phyloP scores from a whole-genome alignment of 2,329 filamentous ascomycete species.

The Paecilomyces sp. region DNA sequence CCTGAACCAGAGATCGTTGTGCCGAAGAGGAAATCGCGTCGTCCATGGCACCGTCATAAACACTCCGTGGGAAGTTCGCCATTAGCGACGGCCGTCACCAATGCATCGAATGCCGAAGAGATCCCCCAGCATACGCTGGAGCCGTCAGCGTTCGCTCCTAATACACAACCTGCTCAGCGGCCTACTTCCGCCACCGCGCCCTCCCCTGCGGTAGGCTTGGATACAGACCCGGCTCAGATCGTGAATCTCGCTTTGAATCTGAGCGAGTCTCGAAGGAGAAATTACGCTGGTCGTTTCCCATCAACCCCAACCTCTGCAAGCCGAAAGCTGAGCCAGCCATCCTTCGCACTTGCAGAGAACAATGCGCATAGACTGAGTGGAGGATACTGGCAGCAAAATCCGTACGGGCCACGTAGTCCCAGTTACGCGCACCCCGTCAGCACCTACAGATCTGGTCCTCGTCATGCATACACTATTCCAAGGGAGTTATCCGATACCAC shows the following conservation, averaged over 20 bases:
- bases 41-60: slow-evolving; percentile 26
- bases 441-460: slow-evolving; percentile 9
- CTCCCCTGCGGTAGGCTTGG: slow-evolving; percentile 36
- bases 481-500: neutral
- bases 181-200: slow-evolving; percentile 2
- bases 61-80: slow-evolving; percentile 23
- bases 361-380: slow-evolving; percentile 10
- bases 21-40: slow-evolving; percentile 29
- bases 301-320: slow-evolving; percentile 40
- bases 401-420: slow-evolving; percentile 11
- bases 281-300: slow-evolving; percentile 51
- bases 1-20: slow-evolving; percentile 25
- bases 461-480: neutral
- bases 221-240: slow-evolving; percentile 79
- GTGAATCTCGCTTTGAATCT: slow-evolving; percentile 87
- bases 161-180: slow-evolving; percentile 3
- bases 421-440: slow-evolving; percentile 19
- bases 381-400: slow-evolving; percentile 9
- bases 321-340: slow-evolving; percentile 24
- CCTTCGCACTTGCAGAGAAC: slow-evolving; percentile 13
- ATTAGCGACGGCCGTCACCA: slow-evolving; percentile 18
- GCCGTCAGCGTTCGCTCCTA: neutral
- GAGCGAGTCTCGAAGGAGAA: slow-evolving; percentile 65
- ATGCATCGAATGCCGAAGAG: slow-evolving; percentile 10
- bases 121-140: slow-evolving; percentile 4